Conservation (phyloP, 805 yeast species). For the Candida ficus region DNA sequence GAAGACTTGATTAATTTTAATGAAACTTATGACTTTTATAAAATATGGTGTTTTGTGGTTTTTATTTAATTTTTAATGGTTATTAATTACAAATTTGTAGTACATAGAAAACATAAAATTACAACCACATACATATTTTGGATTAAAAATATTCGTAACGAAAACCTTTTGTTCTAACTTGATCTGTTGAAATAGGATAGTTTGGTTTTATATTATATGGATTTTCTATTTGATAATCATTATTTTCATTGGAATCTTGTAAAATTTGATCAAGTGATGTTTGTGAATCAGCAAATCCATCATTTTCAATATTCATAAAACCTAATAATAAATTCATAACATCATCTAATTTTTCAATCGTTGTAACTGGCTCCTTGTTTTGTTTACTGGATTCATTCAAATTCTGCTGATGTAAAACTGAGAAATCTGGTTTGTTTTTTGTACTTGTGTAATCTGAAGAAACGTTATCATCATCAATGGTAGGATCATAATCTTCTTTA, state of each 20-base stretch:
- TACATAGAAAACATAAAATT: no score
- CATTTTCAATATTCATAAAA: background rate
- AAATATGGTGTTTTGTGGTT: background rate
- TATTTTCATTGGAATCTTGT: background rate
- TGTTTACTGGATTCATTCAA: no score
- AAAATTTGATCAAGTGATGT: background rate
- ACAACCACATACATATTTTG: no score
- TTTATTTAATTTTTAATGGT: background rate
- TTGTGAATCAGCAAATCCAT: background rate
- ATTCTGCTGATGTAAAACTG: no score
- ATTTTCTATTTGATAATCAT: no score
- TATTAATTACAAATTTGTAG: background rate
- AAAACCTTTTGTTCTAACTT: background rate
- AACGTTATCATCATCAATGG: slow-evolving; percentile 1
- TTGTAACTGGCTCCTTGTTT: background rate
- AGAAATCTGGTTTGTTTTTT: no score
- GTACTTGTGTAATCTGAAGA: no score
- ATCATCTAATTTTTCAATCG: background rate
- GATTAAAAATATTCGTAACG: background rate
- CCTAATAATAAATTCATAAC: background rate
- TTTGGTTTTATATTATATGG: background rate
- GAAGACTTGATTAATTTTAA: background rate
- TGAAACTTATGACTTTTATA: background rate
- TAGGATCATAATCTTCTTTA: background rate
- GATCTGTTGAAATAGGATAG: background rate